Conservation (phyloP, 495 filamentous ascomycete genomes). For the Thermothielavioides terrestris region DNA sequence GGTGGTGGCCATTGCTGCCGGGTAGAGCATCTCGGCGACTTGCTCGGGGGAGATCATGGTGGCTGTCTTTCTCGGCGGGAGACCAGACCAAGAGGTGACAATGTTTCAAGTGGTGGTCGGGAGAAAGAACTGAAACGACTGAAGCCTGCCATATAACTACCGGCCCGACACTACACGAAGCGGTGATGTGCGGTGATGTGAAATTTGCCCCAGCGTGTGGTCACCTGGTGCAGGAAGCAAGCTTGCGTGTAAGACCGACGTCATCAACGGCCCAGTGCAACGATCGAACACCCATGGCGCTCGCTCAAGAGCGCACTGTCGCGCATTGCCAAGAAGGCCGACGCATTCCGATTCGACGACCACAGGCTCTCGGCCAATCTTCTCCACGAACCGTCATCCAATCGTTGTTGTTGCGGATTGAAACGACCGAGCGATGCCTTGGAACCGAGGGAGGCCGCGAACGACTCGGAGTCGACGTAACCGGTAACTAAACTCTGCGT, state of each 20-base stretch:
- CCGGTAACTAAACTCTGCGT: no score
- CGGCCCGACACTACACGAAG: no score
- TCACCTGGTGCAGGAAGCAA: conserved; percentile 14
- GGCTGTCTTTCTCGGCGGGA: background rate
- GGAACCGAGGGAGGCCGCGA: no score
- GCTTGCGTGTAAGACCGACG: conserved; percentile 21
- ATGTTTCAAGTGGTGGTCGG: background rate
- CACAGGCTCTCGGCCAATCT: background rate
- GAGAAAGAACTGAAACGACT: background rate
- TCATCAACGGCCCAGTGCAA: conserved; percentile 17
- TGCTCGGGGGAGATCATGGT: conserved; percentile 19
- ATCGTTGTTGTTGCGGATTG: background rate
- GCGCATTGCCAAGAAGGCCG: background rate
- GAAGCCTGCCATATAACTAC: background rate
- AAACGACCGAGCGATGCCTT: background rate
- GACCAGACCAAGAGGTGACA: background rate
- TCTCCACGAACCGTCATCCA: background rate
- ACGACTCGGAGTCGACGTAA: background rate
- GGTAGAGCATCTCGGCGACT: conserved; percentile 17
- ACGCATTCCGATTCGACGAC: conserved; percentile 10
- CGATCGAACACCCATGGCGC: background rate
- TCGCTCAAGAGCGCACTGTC: background rate
- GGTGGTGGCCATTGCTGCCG: conserved; percentile 8
- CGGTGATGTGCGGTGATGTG: background rate
- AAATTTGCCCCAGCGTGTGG: conserved; percentile 3